Evolutionary conservation across 805 yeast genomes (phyloP).

Genomic region (Cyberlindnera nakhonratchasimensis): DNA sequence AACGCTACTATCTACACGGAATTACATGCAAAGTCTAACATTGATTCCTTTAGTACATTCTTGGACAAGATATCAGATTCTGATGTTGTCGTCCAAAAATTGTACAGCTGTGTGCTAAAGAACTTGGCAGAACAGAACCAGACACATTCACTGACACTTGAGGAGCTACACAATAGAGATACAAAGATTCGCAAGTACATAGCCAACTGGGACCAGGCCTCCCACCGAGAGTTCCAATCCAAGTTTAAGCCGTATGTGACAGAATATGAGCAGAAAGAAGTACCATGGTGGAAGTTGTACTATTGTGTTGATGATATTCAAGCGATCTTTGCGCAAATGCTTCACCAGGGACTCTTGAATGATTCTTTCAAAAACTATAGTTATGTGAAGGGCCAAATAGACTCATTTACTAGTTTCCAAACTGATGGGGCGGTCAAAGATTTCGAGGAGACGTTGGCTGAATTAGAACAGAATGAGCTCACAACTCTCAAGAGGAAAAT

Average conservation of each 20-base stretch:
- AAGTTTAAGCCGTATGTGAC: constrained; percentile 28
- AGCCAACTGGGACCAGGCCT: constrained; percentile 28
- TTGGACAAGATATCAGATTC: constrained; percentile 17
- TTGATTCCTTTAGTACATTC: constrained; percentile 17
- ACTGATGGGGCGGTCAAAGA: constrained; percentile 3
- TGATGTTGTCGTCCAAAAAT: constrained; percentile 16
- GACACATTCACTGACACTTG: constrained; percentile 21
- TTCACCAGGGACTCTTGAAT: constrained; percentile 25
- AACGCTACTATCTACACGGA: constrained; percentile 28
- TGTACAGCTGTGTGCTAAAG: constrained; percentile 15
- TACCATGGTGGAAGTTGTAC: constrained; percentile 33
- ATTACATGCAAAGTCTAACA: constrained; percentile 25
- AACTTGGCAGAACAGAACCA: constrained; percentile 20
- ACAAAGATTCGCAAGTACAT: constrained; percentile 21
- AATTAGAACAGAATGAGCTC: constrained; percentile 18
- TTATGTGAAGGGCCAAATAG: constrained; percentile 33
- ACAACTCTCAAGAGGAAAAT: constrained; percentile 18
- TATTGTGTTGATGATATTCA: constrained; percentile 31
- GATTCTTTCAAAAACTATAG: constrained; percentile 28
- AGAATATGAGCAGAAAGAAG: constrained; percentile 25
- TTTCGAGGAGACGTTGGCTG: constrained; percentile 8
- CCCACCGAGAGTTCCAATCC: constrained; percentile 31
- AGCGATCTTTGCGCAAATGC: constrained; percentile 27
- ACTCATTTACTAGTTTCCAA: constrained; percentile 25
- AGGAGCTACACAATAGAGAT: constrained; percentile 19